These are phyloP conservation scores for Rhodotorula paludigena DNA, from an alignment of 768 basidiomycete species.

Conservation along the genomic window DNA sequence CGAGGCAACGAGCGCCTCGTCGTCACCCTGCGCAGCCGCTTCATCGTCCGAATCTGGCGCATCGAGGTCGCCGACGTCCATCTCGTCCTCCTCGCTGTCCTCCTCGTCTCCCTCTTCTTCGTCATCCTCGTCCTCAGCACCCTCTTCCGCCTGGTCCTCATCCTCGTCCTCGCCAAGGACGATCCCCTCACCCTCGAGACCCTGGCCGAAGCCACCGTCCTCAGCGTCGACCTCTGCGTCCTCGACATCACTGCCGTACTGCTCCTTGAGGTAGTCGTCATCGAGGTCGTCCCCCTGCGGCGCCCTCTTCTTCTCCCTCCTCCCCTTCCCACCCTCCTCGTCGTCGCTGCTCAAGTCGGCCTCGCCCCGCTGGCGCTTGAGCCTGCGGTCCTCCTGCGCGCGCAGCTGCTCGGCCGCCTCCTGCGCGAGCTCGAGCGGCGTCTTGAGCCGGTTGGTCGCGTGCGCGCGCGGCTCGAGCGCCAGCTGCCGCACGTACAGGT, in stretches of 20 bases:
- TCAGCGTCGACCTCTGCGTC: conserved; percentile 39
- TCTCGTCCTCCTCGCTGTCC: conserved; percentile 44
- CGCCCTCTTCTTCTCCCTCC: conserved; percentile 49
- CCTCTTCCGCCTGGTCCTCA: conserved; percentile 49
- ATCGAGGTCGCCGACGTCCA: conserved; percentile 25
- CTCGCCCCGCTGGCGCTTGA: conserved; percentile 79
- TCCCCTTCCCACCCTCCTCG: conserved; percentile 50
- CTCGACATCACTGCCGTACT: conserved; percentile 35
- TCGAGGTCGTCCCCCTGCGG: conserved; percentile 77
- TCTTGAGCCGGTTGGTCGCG: conserved; percentile 91
- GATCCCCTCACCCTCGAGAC: conserved; percentile 34
- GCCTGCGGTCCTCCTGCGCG: conserved; percentile 71
- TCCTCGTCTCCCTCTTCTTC: conserved; percentile 45
- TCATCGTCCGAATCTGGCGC: conserved; percentile 29
- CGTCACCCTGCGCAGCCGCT: conserved; percentile 11
- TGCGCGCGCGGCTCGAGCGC: conserved; percentile 90
- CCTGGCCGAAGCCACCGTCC: conserved; percentile 27
- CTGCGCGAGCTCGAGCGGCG: conserved; percentile 84
- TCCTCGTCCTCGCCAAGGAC: conserved; percentile 50
- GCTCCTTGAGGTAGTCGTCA: conserved; percentile 60
- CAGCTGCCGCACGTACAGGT: conserved; percentile 74
- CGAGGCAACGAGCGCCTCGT: conserved; percentile 22
- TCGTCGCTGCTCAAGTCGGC: conserved; percentile 57
- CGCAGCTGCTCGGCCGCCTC: conserved; percentile 83
- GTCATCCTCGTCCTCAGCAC: conserved; percentile 47